Conservation (phyloP, 2,329 filamentous ascomycete species). For the Xylaria sp. region DNA sequence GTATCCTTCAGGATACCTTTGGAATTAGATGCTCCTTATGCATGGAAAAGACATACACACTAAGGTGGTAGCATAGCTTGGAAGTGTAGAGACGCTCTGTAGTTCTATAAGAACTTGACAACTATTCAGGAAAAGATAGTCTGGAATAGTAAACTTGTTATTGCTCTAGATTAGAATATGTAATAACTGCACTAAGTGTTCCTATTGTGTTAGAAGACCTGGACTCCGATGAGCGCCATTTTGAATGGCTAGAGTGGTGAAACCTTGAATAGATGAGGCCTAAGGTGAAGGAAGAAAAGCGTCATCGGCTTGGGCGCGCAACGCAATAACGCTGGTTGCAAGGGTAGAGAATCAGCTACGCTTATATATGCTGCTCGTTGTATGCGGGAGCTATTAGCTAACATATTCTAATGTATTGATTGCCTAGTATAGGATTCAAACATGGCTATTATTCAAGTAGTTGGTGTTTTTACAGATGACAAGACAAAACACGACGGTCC, state of each 20-base stretch:
- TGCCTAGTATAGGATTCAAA: neutral
- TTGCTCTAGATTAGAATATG: too few relatives aligned
- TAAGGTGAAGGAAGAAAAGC: neutral
- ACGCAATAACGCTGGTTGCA: neutral
- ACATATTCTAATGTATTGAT: neutral
- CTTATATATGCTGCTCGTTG: neutral
- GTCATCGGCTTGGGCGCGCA: neutral
- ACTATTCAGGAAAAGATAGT: too few relatives aligned
- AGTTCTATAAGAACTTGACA: too few relatives aligned
- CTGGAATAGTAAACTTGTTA: too few relatives aligned
- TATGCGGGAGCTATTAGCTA: neutral
- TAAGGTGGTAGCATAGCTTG: too few relatives aligned
- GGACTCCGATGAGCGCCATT: slow-evolving; percentile 19
- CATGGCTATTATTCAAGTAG: neutral
- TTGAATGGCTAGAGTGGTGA: neutral
- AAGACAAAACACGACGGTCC: neutral
- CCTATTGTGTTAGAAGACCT: slow-evolving; percentile 38
- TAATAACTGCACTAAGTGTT: neutral
- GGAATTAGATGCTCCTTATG: too few relatives aligned
- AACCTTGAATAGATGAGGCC: neutral
- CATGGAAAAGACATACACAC: too few relatives aligned
- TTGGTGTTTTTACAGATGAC: neutral
- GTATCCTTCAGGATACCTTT: too few relatives aligned
- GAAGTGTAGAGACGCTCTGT: too few relatives aligned
- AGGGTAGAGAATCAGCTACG: neutral